Evolutionary conservation across 2,329 filamentous ascomycete species (phyloP), one percentile per base, ranked within the genome.

Genomic region (Aspergillus bombycis): DNA sequence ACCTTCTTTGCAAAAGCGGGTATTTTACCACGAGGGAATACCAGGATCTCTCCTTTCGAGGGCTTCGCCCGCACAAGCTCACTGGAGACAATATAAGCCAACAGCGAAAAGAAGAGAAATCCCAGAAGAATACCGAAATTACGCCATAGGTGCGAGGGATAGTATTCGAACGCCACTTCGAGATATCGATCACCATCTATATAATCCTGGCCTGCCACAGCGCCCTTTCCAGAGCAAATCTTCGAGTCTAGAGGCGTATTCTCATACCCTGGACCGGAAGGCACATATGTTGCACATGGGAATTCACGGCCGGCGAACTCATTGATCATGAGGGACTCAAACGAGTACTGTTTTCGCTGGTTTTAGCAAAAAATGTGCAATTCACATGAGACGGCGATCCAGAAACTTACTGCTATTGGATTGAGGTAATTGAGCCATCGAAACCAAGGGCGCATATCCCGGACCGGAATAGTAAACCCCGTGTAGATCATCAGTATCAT

Each of bases 351-450:
- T 30, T 1, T 12, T 21, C 8, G 8, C 3, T 14, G 23, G 30
- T 45, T 32, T 46, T 58, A 21, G 48, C 2, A 4, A 3, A 3
- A 12, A 2, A 23, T 26, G 19, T 3, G 4, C 19, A 5, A 12
- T 21, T 16, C 36, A 46, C 14, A 46, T 19, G 21, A n/a, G 16
- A 16, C 19, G 10, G n/a, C 7, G 11, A 50, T 32, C 48, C 2
- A 19, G n/a, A 48, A n/a, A 62, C 70, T 60, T 67, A 74, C 72
- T 2, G 87, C 88, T 16, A 96, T 85, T 5, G 92, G 91, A 66
- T 95, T 89, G 34, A 95, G 79, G 73, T 92, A 94, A 73, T 90
- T 91, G 58, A 96, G 86, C 93, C 93, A 96, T 62, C 88, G 84
- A 72, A 91, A 91, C 92, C 93, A 96, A 0, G 82, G 86, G 14